Base-by-base conservation (phyloP, 1,139 yeast species). In the Taiozyma sp. region DNA sequence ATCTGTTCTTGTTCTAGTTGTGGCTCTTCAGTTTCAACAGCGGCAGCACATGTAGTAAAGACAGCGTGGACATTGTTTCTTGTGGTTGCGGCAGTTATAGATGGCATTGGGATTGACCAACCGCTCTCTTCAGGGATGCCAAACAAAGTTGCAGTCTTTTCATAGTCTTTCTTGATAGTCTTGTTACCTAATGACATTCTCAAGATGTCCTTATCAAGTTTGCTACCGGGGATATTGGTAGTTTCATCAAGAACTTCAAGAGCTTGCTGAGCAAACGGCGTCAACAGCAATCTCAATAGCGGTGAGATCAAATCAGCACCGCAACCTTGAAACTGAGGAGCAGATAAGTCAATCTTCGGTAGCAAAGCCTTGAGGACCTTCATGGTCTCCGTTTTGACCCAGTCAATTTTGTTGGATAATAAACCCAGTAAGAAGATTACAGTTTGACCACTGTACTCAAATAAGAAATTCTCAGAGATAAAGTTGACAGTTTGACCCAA, bases 111-210 rank as follows among this genome's bases (percentile, higher is more conserved):
- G 46, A 95, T 83, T 0, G 97, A 85, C 99, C 99, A 95, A 1
- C 99, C 99, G 63, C 85, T 83, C n/a, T 88, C 96, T 53, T 90
- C 97, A 0, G 99, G 99, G 24, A 91, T 84, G 16, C 99, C 99
- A 72, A 90, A 95, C 50, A 93, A 72, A 0, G 97, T 89, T 0
- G 95, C 93, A 1, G 95, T 85, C 58, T 81, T 83, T 58, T 88
- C 97, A 62, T 85, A 87, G 59, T 88, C 95, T 56, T 86, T 88
- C 60, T 85, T 80, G 61, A 86, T 74, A 3, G 88, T 80, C 19
- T 85, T 74, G 59, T 88, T 89, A 13, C 98, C 97, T 62, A 93
- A 77, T 61, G 96, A 86, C 85, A 93, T 88, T 64, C 97, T 77
- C 60, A 95, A 74, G 16, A 93, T 91, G 64, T 91, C 97, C 61